Percentiles rank a stretch among this genome's conserved stretches.
phyloP scores from a whole-genome alignment of 345 rosid species.

The Linum trigynum region DNA sequence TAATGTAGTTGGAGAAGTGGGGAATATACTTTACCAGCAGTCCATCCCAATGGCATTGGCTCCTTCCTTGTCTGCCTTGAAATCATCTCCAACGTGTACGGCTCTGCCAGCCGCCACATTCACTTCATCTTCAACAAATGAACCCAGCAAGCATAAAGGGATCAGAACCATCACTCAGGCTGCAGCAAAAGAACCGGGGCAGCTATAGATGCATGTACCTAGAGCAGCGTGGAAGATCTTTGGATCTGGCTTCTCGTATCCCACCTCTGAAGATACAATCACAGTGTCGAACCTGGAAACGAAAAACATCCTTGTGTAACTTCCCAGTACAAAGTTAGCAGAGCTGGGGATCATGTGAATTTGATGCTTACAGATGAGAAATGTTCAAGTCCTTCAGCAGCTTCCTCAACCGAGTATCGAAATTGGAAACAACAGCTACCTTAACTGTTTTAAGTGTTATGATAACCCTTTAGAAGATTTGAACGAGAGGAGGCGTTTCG shows the following conservation, averaged over 20 bases:
- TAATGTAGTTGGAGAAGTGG: neutral
- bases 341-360: neutral
- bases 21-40: constrained; percentile 50
- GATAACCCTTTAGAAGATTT: neutral
- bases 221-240: constrained; percentile 61
- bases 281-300: constrained; percentile 42
- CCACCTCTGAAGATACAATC: constrained; percentile 72
- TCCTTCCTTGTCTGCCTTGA: constrained; percentile 60
- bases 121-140: constrained; percentile 39
- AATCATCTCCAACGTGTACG: constrained; percentile 77
- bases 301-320: neutral
- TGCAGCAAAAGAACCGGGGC: neutral
- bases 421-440: constrained; percentile 84
- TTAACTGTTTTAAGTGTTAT: constrained; percentile 39
- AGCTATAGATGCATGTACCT: constrained; percentile 32
- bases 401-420: constrained; percentile 72
- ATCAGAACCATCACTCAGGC: neutral
- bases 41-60: constrained; percentile 62
- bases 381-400: constrained; percentile 68
- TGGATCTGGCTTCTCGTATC: constrained; percentile 74
- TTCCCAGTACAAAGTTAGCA: neutral
- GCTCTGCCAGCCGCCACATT: constrained; percentile 42
- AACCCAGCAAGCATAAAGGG: neutral
- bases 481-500: neutral
- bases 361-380: neutral